Percentiles rank a stretch among this genome's conserved stretches.
Conservation (phyloP, 2,329 filamentous ascomycete genomes). For the Daldinia sp. region DNA sequence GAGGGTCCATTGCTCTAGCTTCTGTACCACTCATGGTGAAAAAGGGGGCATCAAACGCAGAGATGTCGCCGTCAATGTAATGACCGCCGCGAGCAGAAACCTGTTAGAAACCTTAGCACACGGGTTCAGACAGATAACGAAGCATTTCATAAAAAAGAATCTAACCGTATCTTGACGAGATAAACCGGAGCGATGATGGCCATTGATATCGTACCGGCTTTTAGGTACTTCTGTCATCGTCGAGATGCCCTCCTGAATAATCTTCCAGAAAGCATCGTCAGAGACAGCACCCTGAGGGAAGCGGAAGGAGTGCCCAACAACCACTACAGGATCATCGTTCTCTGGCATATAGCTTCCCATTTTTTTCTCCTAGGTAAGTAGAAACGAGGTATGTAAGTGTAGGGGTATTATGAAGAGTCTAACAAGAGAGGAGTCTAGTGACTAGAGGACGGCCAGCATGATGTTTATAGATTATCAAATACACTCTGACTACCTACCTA, state of each 20-base stretch:
- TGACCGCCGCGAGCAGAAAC: neutral
- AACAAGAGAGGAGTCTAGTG: neutral
- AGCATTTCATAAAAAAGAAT: neutral
- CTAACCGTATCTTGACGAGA: neutral
- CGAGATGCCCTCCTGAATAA: neutral
- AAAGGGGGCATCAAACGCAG: conserved; percentile 34
- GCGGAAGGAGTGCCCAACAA: neutral
- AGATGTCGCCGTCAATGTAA: neutral
- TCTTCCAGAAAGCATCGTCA: neutral
- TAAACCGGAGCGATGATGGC: neutral
- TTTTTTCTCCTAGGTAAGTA: neutral
- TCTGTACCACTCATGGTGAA: conserved; percentile 30
- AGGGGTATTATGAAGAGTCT: neutral
- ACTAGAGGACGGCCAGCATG: neutral
- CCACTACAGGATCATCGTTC: neutral
- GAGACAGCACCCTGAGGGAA: neutral
- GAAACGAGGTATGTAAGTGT: neutral
- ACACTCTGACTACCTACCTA: neutral
- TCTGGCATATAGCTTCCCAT: neutral
- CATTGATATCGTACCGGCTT: neutral
- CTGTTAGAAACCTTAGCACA: neutral
- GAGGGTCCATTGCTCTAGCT: conserved; percentile 62
- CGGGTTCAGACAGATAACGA: neutral
- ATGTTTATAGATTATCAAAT: neutral
- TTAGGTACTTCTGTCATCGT: neutral